These are phyloP conservation scores for Alternaria gansuensis DNA, from an alignment of 2,329 filamentous ascomycete species.

Conservation along the genomic window DNA sequence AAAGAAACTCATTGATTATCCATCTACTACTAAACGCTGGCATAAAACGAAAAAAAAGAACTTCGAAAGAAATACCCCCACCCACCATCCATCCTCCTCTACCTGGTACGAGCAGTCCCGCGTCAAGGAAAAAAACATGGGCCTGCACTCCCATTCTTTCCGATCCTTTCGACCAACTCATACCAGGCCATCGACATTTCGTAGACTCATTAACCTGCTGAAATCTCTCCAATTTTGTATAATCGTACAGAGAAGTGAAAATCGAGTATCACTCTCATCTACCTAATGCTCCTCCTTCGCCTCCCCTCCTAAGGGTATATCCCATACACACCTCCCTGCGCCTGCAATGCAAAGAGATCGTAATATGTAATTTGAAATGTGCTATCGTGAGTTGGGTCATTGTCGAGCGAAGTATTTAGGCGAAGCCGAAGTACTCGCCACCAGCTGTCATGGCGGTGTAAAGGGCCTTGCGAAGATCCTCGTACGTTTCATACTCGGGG, in stretches of 20 bases:
- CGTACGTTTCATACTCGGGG: constrained; percentile 97
- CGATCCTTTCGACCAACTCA: constrained; percentile 6
- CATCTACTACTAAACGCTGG: constrained; percentile 7
- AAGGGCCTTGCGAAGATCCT: constrained; percentile 83
- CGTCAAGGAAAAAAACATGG: constrained; percentile 22
- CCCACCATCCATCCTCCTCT: background rate
- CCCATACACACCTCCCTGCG: constrained; percentile 27
- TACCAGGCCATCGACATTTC: constrained; percentile 1
- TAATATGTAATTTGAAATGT: constrained; percentile 28
- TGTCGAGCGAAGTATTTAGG: constrained; percentile 62
- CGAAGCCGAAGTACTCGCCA: constrained; percentile 97
- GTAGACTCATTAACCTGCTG: constrained; percentile 1
- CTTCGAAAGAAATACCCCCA: background rate
- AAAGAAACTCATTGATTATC: constrained; percentile 5
- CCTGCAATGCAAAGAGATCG: constrained; percentile 45
- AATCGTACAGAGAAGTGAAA: constrained; percentile 29
- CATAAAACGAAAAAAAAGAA: background rate
- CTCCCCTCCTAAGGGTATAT: constrained; percentile 14
- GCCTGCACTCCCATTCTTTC: constrained; percentile 46
- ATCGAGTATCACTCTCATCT: background rate
- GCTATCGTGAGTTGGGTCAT: constrained; percentile 11
- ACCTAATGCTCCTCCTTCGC: constrained; percentile 12
- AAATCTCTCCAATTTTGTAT: constrained; percentile 23
- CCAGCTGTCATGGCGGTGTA: constrained; percentile 98
- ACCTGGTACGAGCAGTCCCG: background rate